A percentile compares a stretch with the other conserved stretches of the same genome.
Evolutionary conservation across 202 grass and related monocot genomes (phyloP).

Genomic region (Panicum virgatum): DNA sequence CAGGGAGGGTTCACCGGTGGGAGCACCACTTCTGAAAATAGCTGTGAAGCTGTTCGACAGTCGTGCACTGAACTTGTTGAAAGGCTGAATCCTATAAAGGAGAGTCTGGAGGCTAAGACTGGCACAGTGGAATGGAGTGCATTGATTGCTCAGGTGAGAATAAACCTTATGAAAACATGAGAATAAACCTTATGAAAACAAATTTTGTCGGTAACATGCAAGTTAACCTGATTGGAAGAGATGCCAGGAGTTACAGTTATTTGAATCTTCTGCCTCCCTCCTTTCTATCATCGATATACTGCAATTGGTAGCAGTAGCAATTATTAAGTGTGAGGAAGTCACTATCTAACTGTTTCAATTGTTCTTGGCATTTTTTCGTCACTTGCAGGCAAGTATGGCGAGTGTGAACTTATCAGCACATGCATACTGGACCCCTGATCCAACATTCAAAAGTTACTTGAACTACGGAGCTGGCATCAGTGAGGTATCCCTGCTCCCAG

Average conservation of each 20-base stretch:
- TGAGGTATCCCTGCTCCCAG: conserved; percentile 51
- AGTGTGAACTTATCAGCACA: conserved; percentile 65
- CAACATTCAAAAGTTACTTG: conserved; percentile 42
- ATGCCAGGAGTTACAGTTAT: background rate
- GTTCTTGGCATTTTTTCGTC: background rate
- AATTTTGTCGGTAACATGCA: background rate
- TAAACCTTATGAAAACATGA: conserved; percentile 25
- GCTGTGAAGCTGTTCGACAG: conserved; percentile 65
- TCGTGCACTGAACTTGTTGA: conserved; percentile 59
- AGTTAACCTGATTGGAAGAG: background rate
- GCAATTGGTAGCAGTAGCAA: background rate
- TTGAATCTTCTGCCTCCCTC: background rate
- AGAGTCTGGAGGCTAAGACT: conserved; percentile 49
- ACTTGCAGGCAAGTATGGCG: conserved; percentile 54
- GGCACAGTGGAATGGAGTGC: conserved; percentile 53
- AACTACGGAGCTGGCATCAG: conserved; percentile 77
- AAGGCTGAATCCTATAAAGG: conserved; percentile 77
- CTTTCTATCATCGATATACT: background rate
- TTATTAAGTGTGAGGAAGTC: too few relatives aligned
- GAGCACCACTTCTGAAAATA: conserved; percentile 82
- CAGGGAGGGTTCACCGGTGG: conserved; percentile 72
- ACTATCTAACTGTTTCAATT: too few relatives aligned
- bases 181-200: background rate
- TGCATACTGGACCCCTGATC: conserved; percentile 61
- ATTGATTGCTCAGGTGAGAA: conserved; percentile 67